Base-by-base conservation (phyloP, 176 grass and related monocot genomes). In the Leersia perrieri region DNA sequence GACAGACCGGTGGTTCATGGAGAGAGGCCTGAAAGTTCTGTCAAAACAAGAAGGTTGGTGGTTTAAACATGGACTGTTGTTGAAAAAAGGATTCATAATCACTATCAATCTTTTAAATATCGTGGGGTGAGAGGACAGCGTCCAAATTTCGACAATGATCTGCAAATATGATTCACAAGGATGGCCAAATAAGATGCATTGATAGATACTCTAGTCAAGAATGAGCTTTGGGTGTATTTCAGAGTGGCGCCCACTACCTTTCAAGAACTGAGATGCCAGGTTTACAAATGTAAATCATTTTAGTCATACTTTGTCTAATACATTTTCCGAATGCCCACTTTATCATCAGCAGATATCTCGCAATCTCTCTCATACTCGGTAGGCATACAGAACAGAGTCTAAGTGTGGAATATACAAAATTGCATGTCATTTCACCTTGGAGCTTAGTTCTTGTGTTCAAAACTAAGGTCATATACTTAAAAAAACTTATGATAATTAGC, bases 1-100 rank as follows among this genome's bases (percentile, higher is more conserved):
- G 44, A 16, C 44, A 72, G 66, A 75, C 47, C 70, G 76, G 87
- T 80, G 53, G 82, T 84, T 89, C 82, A 4, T 74, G 47, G 36
- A 77, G 25, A n/a, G 49, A n/a, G 62, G 63, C 71, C 71, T 75
- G 5, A 40, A 68, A 36, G 63, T 41, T 64, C 61, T 11, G 12
- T 34, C 61, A 55, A 77, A 82, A 60, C 85, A 7, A 40, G 23
- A 3, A 3, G 65, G 72, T 71, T 34, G 16, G 58, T 40, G 67
- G 28, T 15, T 67, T 10, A 15, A 67, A 55, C 41, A n/a, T 27
- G 84, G 76, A 33, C 42, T 7, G 58, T 28, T n/a, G 32, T 45
- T 30, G 80, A 45, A 34, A 30, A 60, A 47, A 22, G 1, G 1
- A 23, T 74, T 70, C 25, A 31, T 20, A 33, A n/a, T 39, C 23